A percentile compares a stretch with the other conserved stretches of the same genome.
These are phyloP conservation scores for Tulasnella sp. DNA, from an alignment of 768 basidiomycete genomes.

Conservation along the genomic window DNA sequence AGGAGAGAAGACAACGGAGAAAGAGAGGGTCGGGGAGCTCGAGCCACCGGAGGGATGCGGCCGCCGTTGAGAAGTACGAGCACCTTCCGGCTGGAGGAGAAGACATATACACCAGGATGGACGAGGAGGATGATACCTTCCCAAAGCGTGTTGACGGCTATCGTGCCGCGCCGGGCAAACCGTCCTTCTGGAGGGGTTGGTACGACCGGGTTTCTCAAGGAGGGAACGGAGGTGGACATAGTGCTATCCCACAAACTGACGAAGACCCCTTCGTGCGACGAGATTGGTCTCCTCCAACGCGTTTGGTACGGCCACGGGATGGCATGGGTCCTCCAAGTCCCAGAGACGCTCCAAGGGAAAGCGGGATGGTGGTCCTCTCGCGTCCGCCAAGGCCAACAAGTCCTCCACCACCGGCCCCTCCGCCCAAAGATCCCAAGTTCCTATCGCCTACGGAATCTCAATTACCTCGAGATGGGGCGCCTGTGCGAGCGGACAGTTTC, in stretches of 20 bases:
- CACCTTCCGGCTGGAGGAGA: neutral
- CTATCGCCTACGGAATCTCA: neutral
- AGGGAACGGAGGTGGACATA: neutral
- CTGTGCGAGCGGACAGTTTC: neutral
- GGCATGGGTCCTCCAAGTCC: neutral
- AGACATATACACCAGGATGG: slow-evolving; percentile 35
- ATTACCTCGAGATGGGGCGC: neutral
- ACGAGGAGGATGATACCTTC: slow-evolving; percentile 36
- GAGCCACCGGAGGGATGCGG: slow-evolving; percentile 17
- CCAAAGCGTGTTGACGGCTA: neutral
- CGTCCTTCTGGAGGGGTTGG: slow-evolving; percentile 62
- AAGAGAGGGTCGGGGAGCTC: slow-evolving; percentile 14
- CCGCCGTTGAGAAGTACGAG: neutral
- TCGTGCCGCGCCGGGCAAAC: slow-evolving; percentile 42
- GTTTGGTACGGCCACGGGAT: neutral
- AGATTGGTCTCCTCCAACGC: slow-evolving; percentile 38
- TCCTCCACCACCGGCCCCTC: neutral
- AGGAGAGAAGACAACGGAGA: slow-evolving; percentile 42
- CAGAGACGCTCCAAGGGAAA: slow-evolving; percentile 40
- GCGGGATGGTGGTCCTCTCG: slow-evolving; percentile 39
- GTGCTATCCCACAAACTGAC: slow-evolving; percentile 38
- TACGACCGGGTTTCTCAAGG: slow-evolving; percentile 54
- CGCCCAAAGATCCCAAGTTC: neutral
- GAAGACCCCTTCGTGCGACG: slow-evolving; percentile 37
- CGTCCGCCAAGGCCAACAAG: slow-evolving; percentile 17